Percentiles rank a stretch among this genome's conserved stretches.
Conservation (phyloP, 2,329 filamentous ascomycete genomes). For the Talaromyces sp. region DNA sequence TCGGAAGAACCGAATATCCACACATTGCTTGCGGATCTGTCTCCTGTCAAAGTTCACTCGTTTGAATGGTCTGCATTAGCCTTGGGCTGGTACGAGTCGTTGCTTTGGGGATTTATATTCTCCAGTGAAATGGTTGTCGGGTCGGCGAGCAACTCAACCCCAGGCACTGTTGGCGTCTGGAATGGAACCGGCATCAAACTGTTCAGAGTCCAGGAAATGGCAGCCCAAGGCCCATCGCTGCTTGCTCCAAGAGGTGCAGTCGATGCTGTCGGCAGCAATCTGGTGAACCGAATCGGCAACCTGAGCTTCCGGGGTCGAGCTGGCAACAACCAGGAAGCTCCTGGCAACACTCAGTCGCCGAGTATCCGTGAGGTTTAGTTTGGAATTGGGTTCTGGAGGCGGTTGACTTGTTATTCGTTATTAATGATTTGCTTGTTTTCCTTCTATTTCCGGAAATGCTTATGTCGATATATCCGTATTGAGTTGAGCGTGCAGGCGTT, state of each 20-base stretch:
- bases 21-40: conserved; percentile 63
- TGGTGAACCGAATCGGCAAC: conserved; percentile 79
- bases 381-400: too few species aligned
- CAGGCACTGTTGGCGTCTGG: conserved; percentile 88
- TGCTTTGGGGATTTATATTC: conserved; percentile 92
- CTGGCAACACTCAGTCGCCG: conserved; percentile 21
- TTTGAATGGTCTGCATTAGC: conserved; percentile 92
- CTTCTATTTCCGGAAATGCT: not conserved
- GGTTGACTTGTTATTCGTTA: not conserved
- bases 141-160: conserved; percentile 46
- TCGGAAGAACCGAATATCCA: conserved; percentile 53
- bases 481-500: not conserved
- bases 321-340: conserved; percentile 27
- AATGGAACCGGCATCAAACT: conserved; percentile 83
- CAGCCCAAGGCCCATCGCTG: conserved; percentile 70
- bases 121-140: conserved; percentile 72
- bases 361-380: conserved; percentile 32
- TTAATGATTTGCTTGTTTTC: not conserved
- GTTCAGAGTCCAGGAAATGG: conserved; percentile 83
- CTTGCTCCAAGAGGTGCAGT: conserved; percentile 84
- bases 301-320: conserved; percentile 60
- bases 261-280: conserved; percentile 84
- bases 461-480: not conserved
- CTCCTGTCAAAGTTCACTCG: conserved; percentile 70
- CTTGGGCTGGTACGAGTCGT: conserved; percentile 90